phyloP scores from a whole-genome alignment of 2,329 filamentous ascomycete species.

The Colletotrichum sp. region DNA sequence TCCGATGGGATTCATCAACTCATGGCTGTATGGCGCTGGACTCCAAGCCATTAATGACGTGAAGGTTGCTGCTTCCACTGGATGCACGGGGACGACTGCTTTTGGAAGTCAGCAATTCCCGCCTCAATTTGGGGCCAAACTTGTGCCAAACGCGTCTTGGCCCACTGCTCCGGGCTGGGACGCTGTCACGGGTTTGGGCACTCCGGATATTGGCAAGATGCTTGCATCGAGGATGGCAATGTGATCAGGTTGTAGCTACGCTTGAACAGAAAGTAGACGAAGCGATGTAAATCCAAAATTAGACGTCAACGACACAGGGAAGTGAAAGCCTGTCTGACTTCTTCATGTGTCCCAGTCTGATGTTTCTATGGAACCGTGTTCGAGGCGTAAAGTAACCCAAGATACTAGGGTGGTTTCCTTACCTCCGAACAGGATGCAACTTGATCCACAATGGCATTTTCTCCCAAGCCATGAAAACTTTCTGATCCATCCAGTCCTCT shows the following conservation, averaged over 20 bases:
- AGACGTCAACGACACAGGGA: background rate
- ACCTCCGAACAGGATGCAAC: background rate
- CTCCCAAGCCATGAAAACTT: background rate
- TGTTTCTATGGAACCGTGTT: background rate
- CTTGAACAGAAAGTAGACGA: background rate
- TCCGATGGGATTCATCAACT: constrained; percentile 65
- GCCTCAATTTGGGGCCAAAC: constrained; percentile 27
- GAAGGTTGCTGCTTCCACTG: constrained; percentile 33
- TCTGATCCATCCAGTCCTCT: constrained; percentile 37
- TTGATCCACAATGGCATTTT: background rate
- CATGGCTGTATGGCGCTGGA: constrained; percentile 57
- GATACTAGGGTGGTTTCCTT: background rate
- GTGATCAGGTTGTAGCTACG: background rate
- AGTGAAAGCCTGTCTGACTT: background rate
- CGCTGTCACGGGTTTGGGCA: constrained; percentile 46
- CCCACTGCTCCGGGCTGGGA: constrained; percentile 37
- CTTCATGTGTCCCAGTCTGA: background rate
- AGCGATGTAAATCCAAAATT: background rate
- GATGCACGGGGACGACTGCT: constrained; percentile 32
- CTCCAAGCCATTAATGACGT: constrained; percentile 39
- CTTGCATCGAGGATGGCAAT: constrained; percentile 4
- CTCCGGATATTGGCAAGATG: constrained; percentile 45
- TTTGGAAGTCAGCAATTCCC: constrained; percentile 4
- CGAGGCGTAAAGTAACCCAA: background rate
- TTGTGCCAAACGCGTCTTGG: constrained; percentile 31